A percentile compares a stretch with the other conserved stretches of the same genome.
Evolutionary conservation across 2,329 filamentous ascomycete species (phyloP).

Genomic region (Penicillium sp.): DNA sequence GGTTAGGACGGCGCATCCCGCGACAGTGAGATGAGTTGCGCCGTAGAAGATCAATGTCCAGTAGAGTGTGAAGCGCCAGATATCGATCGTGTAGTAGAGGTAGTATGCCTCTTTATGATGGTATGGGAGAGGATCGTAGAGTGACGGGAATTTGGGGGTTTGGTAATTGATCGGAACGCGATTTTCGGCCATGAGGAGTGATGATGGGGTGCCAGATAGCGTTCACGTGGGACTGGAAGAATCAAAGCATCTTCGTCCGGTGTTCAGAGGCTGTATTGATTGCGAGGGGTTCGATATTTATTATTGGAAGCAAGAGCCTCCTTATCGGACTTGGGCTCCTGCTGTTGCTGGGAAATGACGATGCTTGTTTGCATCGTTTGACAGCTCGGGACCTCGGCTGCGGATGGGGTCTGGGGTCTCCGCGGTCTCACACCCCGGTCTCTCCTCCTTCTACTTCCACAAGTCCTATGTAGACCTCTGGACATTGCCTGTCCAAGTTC

Average conservation of each 20-base stretch:
- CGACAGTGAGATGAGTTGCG: constrained; percentile 72
- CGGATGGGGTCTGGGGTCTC: constrained; percentile 33
- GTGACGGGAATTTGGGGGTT: constrained; percentile 75
- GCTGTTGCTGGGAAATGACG: constrained; percentile 11
- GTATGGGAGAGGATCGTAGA: constrained; percentile 73
- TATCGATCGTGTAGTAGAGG: constrained; percentile 75
- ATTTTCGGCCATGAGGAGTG: constrained; percentile 39
- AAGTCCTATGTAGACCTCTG: constrained; percentile 23
- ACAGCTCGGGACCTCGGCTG: constrained; percentile 36
- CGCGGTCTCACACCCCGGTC: constrained; percentile 27
- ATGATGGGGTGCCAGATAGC: constrained; percentile 10
- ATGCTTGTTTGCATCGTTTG: constrained; percentile 42
- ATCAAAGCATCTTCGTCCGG: constrained; percentile 4
- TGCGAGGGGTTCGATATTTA: neutral
- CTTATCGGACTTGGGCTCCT: neutral
- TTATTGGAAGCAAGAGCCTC: neutral
- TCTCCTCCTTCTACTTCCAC: neutral
- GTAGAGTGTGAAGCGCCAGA: constrained; percentile 83
- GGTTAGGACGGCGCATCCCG: constrained; percentile 71
- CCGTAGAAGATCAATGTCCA: constrained; percentile 85
- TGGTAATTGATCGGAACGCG: constrained; percentile 62
- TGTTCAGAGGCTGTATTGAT: neutral
- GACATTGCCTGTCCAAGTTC: constrained; percentile 11
- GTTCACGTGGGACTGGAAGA: neutral
- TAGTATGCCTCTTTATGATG: constrained; percentile 60